Base-by-base conservation (phyloP, 2,329 filamentous ascomycete species). In the Cordyceps militaris region DNA sequence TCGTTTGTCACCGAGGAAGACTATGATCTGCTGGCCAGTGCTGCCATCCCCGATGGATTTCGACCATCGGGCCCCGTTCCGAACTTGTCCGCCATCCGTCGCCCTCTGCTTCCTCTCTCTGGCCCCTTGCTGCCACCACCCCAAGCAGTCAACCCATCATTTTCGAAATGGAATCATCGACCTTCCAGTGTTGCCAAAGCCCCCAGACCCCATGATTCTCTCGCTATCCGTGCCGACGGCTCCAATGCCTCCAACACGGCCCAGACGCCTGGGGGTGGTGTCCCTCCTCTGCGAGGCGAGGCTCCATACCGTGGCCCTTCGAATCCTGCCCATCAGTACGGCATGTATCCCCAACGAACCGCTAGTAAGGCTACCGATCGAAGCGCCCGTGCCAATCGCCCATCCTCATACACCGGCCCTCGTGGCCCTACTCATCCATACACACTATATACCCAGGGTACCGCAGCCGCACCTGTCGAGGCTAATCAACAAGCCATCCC, bases 391-490 rank as follows among this genome's bases (percentile, higher is more conserved):
- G 61, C 64, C 5, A 50, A 50, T 44, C 46, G 55, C 61, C 64
- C 40, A 67, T 67, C 64, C 62, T 80, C 85, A 3, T 83, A 86
- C 63, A 76, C 77, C 11, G 81, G 84, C 19, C 76, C 82, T 13
- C 81, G 78, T 51, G 84, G 84, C 3, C 91, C 91, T 9, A 83
- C 89, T 59, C 91, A 96, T 67, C 91, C 91, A 0, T 97, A 97
- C 68, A 83, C 80, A 42, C 83, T 96, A 78, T 97, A 96, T 66
- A 81, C 89, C 5, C 92, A 97, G 68, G 91, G 85, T 63, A 89
- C 88, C 0, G 79, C 83, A 4, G 71, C 64, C 5, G 61, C 63
- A 1, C 62, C 79, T 0, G 83, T 87, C 60, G 77, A 83, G 65
- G 77, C 66, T 11, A 62, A 61, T 5, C 67, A 67, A 58, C 69